Evolutionary conservation across 345 rosid genomes (phyloP).

Genomic region (Ceriops zippeliana): DNA sequence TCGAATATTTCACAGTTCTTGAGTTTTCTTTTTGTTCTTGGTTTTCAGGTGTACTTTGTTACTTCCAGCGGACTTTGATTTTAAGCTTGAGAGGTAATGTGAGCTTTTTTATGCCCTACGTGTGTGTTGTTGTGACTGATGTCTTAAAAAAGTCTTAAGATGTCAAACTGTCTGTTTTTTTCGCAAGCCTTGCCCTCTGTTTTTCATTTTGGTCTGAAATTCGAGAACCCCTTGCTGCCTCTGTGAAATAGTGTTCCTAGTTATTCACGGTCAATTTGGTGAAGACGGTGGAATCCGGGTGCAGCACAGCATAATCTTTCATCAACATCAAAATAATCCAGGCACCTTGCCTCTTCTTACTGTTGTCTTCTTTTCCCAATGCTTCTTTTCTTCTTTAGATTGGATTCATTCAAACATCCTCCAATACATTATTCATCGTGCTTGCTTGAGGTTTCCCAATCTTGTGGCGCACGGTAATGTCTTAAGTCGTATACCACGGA

Average conservation of each 20-base stretch:
- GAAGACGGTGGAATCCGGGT: conserved; percentile 96
- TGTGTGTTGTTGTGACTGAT: neutral
- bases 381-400: conserved; percentile 46
- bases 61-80: conserved; percentile 90
- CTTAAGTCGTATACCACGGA: conserved; percentile 34
- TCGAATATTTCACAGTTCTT: too few species aligned
- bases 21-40: neutral
- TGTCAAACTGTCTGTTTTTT: conserved; percentile 15
- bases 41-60: conserved; percentile 70
- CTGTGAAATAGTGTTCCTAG: conserved; percentile 88
- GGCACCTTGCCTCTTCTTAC: too few species aligned
- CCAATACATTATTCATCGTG: conserved; percentile 59
- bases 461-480: conserved; percentile 41
- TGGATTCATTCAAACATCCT: conserved; percentile 88
- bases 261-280: conserved; percentile 74
- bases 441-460: conserved; percentile 71
- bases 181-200: conserved; percentile 71
- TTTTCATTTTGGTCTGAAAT: conserved; percentile 66
- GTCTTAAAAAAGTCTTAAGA: neutral
- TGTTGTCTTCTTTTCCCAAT: neutral
- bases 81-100: conserved; percentile 80
- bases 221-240: conserved; percentile 63
- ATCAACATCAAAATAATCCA: neutral
- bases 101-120: neutral
- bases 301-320: neutral